phyloP scores from a whole-genome alignment of 2,329 filamentous ascomycete species.

The Alternaria gaisen region DNA sequence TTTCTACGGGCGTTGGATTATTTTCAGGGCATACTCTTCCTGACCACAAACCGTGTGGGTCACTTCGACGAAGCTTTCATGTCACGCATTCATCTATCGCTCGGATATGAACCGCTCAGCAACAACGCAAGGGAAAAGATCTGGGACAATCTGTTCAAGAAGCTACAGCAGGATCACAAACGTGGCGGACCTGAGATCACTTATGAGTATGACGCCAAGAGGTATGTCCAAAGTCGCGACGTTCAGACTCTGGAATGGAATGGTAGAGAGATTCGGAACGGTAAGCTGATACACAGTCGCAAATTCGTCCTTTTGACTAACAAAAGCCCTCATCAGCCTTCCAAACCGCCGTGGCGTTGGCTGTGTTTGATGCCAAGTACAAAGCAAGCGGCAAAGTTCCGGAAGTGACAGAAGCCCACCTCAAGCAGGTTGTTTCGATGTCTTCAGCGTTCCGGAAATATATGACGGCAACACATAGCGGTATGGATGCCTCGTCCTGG shows the following conservation, averaged over 20 bases:
- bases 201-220: not conserved
- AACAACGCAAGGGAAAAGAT: not conserved
- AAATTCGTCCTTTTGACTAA: too few relatives aligned
- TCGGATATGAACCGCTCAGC: not conserved
- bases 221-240: not conserved
- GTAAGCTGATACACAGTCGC: not conserved
- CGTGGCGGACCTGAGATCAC: not conserved
- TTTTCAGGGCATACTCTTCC: slow-evolving; percentile 41
- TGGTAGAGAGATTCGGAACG: not conserved
- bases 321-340: too few relatives aligned
- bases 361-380: too few relatives aligned
- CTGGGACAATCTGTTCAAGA: not conserved
- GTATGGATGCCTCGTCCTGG: slow-evolving; percentile 10
- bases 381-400: not conserved
- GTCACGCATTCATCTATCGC: slow-evolving; percentile 33
- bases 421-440: slow-evolving; percentile 22
- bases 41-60: slow-evolving; percentile 45
- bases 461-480: slow-evolving; percentile 11
- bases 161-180: not conserved
- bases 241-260: not conserved
- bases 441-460: slow-evolving; percentile 20
- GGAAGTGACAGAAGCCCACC: slow-evolving; percentile 9
- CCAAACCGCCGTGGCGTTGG: too few relatives aligned
- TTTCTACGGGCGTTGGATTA: slow-evolving; percentile 43
- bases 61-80: slow-evolving; percentile 42